Conservation (phyloP, 768 basidiomycete genomes). For the Cystoderma amianthinum region DNA sequence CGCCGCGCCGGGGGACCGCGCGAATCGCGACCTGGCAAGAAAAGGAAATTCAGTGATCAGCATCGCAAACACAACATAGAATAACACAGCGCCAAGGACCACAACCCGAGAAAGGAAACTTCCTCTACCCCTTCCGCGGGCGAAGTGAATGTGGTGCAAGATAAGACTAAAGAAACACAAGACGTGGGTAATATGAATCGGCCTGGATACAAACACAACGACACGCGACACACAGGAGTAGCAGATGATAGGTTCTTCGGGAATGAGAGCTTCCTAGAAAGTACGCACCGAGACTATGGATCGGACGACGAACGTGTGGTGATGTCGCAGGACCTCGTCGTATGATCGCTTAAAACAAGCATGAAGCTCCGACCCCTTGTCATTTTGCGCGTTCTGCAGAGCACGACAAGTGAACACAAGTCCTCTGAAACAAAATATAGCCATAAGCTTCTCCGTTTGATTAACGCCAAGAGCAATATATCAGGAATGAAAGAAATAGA, state of each 20-base stretch:
- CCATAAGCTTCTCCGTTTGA: too few relatives aligned
- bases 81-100: too few relatives aligned
- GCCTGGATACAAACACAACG: too few relatives aligned
- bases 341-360: slow-evolving; percentile 68
- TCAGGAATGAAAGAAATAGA: too few relatives aligned
- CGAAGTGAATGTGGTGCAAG: too few relatives aligned
- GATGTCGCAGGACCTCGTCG: slow-evolving; percentile 58
- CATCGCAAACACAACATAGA: background rate
- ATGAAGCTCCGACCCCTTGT: slow-evolving; percentile 46
- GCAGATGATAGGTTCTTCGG: too few relatives aligned
- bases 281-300: slow-evolving; percentile 51
- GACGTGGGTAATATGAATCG: too few relatives aligned
- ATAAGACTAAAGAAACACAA: too few relatives aligned
- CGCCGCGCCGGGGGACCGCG: slow-evolving; percentile 50
- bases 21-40: slow-evolving; percentile 55
- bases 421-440: slow-evolving; percentile 33
- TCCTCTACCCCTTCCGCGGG: too few relatives aligned
- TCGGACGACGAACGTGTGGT: slow-evolving; percentile 63
- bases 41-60: slow-evolving; percentile 1
- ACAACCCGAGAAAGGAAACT: too few relatives aligned
- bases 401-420: slow-evolving; percentile 64
- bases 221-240: slow-evolving; percentile 11
- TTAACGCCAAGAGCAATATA: too few relatives aligned
- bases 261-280: background rate
- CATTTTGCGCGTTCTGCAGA: slow-evolving; percentile 56